These are phyloP conservation scores for Phytophthora sp. DNA, from an alignment of 352 stramenopile species.

Conservation along the genomic window DNA sequence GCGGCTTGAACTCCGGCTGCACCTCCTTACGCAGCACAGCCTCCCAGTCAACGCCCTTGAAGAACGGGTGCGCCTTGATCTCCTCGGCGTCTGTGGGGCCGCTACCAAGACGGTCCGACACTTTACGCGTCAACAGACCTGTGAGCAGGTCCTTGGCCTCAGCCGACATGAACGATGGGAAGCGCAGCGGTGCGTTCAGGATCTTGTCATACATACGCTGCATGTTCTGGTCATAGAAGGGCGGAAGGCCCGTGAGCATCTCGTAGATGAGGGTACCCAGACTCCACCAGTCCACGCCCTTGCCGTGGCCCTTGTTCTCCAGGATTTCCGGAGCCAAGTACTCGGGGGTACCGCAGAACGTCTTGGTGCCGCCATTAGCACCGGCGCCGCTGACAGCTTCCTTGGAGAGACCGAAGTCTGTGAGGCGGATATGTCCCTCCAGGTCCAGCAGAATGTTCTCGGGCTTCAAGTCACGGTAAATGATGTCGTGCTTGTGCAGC, in stretches of 20 bases:
- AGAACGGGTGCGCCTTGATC: slow-evolving; percentile 94
- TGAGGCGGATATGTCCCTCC: slow-evolving; percentile 94
- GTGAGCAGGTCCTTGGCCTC: slow-evolving; percentile 89
- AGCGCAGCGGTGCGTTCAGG: slow-evolving; percentile 88
- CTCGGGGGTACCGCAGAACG: slow-evolving; percentile 94
- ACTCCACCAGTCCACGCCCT: slow-evolving; percentile 91
- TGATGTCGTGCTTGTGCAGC: slow-evolving; percentile 95
- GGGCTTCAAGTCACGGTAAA: slow-evolving; percentile 97
- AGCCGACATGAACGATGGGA: slow-evolving; percentile 91
- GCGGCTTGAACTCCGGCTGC: slow-evolving; percentile 92
- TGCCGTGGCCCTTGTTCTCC: slow-evolving; percentile 93
- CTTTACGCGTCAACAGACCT: slow-evolving; percentile 87
- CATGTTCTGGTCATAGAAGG: slow-evolving; percentile 96
- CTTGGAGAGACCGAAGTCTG: slow-evolving; percentile 96
- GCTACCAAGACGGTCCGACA: slow-evolving; percentile 87
- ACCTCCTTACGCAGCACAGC: slow-evolving; percentile 88
- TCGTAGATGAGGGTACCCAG: slow-evolving; percentile 95
- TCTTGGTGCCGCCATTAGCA: slow-evolving; percentile 84
- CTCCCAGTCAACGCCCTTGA: slow-evolving; percentile 93
- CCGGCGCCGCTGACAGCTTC: slow-evolving; percentile 88
- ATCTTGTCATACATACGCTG: slow-evolving; percentile 96
- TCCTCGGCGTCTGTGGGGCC: slow-evolving; percentile 89
- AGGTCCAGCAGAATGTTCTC: slow-evolving; percentile 96
- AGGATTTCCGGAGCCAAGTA: slow-evolving; percentile 96
- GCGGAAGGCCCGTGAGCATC: slow-evolving; percentile 91